Evolutionary conservation across 768 basidiomycete species (phyloP), one percentile per base, ranked within the genome.

Genomic region (Russula abietina): DNA sequence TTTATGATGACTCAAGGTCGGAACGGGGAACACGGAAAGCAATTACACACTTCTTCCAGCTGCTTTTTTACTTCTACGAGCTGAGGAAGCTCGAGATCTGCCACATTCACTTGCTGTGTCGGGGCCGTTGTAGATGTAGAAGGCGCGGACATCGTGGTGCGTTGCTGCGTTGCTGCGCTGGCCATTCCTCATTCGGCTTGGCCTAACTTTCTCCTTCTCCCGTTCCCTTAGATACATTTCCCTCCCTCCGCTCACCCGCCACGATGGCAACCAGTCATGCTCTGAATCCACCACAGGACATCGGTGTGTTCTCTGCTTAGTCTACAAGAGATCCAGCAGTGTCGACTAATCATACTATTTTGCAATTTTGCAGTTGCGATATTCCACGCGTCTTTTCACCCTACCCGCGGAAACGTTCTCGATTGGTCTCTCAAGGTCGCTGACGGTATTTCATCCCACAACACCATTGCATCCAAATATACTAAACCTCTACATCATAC

Each of bases 41-140:
- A 28, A 48, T n/a, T 45, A 70, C 76, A 65, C 59, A 91, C 96
- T 76, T 97, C 92, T 70, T 99, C 95, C 0, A 99, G 80, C 72
- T 98, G 96, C 65, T 87, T 85, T 68, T 88, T 85, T 45, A 98
- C 93, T 67, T 97, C 93, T 11, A 86, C 80, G 2, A 98, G 83
- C 74, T 98, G 96, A 1, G 85, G 75, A 33, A 95, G 75, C 69
- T 93, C 90, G 56, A 99, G 81, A 74, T 98, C 93, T 16, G 82
- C 77, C 19, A 96, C 79, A 68, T 83, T 89, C 70, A 96, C 81
- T 61, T 89, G 86, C 70, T 91, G 89, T 12, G 81, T 75, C 24
- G 65, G 51, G 36, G 66, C 24, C n/a, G 55, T n/a, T 17, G 43
- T 45, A 9, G 56, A 57, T 45, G 36, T 36, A 36, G 36, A 36